Conservation (phyloP, 2,329 filamentous ascomycete genomes). For the Aspergillus sp. region DNA sequence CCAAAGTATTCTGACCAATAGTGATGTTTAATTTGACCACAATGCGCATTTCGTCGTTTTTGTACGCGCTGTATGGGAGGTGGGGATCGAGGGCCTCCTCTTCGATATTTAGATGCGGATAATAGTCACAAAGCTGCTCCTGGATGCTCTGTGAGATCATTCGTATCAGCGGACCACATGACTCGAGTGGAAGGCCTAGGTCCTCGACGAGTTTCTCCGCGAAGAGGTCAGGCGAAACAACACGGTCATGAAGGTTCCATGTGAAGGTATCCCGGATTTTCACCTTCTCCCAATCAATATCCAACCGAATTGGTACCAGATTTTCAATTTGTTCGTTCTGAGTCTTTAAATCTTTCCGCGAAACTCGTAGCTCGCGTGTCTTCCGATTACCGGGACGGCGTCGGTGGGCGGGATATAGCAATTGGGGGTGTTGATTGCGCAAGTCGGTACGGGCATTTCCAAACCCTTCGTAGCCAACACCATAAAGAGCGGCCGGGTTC, state of each 20-base stretch:
- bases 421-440: constrained; percentile 61
- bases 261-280: constrained; percentile 96
- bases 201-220: constrained; percentile 90
- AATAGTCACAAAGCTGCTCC: constrained; percentile 90
- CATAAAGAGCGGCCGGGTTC: constrained; percentile 61
- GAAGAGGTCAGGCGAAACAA: constrained; percentile 77
- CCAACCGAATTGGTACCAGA: constrained; percentile 83
- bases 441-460: constrained; percentile 82
- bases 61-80: constrained; percentile 88
- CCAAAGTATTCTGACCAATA: constrained; percentile 87
- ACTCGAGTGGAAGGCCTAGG: constrained; percentile 70
- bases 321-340: constrained; percentile 92
- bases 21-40: constrained; percentile 96
- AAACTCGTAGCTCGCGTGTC: constrained; percentile 70
- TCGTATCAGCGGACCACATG: constrained; percentile 55
- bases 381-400: constrained; percentile 74
- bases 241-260: constrained; percentile 93
- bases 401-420: constrained; percentile 79
- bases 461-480: constrained; percentile 79
- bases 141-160: constrained; percentile 71
- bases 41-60: constrained; percentile 98
- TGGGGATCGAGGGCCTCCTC: constrained; percentile 89
- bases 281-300: constrained; percentile 94
- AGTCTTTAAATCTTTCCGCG: constrained; percentile 74
- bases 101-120: constrained; percentile 84